Evolutionary conservation across 2,329 filamentous ascomycete species (phyloP).

Genomic region (Rhynchosporium graminicola): DNA sequence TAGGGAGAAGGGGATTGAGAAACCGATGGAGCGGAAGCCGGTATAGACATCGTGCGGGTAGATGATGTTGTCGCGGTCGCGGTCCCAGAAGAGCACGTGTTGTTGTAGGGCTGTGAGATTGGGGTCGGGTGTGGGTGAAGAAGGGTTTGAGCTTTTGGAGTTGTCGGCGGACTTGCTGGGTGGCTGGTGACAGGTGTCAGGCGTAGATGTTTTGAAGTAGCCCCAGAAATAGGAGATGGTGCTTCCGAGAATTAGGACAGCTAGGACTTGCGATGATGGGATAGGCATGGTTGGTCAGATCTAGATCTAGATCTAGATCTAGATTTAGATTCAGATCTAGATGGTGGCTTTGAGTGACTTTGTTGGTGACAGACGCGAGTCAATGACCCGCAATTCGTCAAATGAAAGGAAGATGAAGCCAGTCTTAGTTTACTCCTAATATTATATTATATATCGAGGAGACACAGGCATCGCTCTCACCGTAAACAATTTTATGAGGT

Average conservation of each 20-base stretch:
- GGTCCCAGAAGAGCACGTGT: conserved; percentile 54
- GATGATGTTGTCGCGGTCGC: conserved; percentile 51
- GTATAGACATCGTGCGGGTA: conserved; percentile 52
- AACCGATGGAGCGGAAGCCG: conserved; percentile 49
- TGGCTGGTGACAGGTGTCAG: neutral
- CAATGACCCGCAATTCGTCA: no score
- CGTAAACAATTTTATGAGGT: no score
- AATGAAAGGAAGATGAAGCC: no score
- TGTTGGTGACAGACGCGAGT: no score
- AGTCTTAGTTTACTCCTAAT: neutral
- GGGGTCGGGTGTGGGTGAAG: neutral
- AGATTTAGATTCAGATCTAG: neutral
- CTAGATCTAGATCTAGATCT: neutral
- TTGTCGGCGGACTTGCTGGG: neutral
- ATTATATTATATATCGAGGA: no score
- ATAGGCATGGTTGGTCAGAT: neutral
- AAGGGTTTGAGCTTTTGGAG: neutral
- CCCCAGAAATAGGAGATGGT: conserved; percentile 2
- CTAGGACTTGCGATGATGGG: neutral
- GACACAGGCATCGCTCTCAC: no score
- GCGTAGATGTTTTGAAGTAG: neutral
- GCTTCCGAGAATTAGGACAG: neutral
- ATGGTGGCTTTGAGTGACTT: neutral
- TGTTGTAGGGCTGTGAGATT: conserved; percentile 46
- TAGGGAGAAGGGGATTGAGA: conserved; percentile 45